phyloP scores from a whole-genome alignment of 2,329 filamentous ascomycete genomes.

The Westerdykella aurantiaca region DNA sequence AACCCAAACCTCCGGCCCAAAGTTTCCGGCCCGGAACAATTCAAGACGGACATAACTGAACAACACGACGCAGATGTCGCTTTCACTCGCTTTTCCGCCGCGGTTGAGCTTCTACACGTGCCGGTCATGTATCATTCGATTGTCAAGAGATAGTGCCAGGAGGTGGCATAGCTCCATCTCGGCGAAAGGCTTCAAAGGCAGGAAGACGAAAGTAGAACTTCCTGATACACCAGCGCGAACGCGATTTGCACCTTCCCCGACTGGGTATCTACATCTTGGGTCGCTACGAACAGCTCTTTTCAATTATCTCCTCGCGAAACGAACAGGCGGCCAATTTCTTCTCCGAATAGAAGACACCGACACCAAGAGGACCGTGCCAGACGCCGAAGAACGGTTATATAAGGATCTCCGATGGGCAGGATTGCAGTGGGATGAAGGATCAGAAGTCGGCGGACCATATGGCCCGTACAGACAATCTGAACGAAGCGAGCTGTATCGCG shows the following conservation, averaged over 20 bases:
- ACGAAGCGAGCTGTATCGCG: slow-evolving; percentile 64
- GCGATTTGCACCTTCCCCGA: slow-evolving; percentile 92
- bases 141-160: slow-evolving; percentile 13
- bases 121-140: slow-evolving; percentile 22
- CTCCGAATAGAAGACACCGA: slow-evolving; percentile 94
- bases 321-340: slow-evolving; percentile 84
- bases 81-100: slow-evolving; percentile 14
- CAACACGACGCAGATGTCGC: slow-evolving; percentile 15
- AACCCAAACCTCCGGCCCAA: slow-evolving; percentile 5
- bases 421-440: slow-evolving; percentile 89
- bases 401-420: slow-evolving; percentile 84
- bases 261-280: slow-evolving; percentile 86
- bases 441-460: slow-evolving; percentile 70
- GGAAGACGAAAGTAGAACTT: slow-evolving; percentile 15
- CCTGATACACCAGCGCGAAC: slow-evolving; percentile 50
- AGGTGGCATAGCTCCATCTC: slow-evolving; percentile 6
- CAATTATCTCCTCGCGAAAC: slow-evolving; percentile 85
- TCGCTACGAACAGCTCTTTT: slow-evolving; percentile 90
- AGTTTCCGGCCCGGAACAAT: slow-evolving; percentile 6
- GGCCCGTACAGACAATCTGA: slow-evolving; percentile 89
- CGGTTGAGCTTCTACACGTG: slow-evolving; percentile 24
- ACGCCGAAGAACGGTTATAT: slow-evolving; percentile 71
- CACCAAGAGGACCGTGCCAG: slow-evolving; percentile 73
- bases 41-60: not conserved
- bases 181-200: slow-evolving; percentile 8